Base-by-base conservation (phyloP, 163 green algal genomes). In the Chloromonas sp. region DNA sequence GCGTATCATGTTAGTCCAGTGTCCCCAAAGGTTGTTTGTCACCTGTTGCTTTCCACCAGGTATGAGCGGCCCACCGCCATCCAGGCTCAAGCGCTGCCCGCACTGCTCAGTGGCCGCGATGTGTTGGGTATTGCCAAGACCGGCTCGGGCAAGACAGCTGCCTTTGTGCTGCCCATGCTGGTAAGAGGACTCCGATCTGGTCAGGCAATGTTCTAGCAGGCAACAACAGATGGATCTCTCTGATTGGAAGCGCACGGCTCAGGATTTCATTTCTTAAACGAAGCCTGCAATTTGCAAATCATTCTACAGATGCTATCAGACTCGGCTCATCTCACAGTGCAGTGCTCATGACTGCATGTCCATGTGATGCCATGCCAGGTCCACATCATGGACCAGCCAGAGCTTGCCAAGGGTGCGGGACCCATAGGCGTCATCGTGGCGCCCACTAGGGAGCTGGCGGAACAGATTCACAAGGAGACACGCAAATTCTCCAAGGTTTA, bases 401-500 rank as follows among this genome's bases (percentile, higher is more conserved):
- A 96, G 86, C 86, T 97, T 80, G 74, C 84, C 15, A 93, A 92
- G 71, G 95, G 94, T 0, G 92, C 94, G 79, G 95, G 96, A 0
- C 95, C 96, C 70, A 96, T 98, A 60, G 95, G 82, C 0, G 74
- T 98, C 0, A 87, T 98, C 11, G 84, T 98, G 58, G 94, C 95
- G 0, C 97, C 97, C 13, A 99, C 97, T 0, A 85, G 97, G 0
- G 97, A 99, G 91, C 93, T 99, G 59, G 94, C 96, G 0, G 94
- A 98, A 88, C 97, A 99, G 89, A 99, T 99, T 70, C 93, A 99
- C 90, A 93, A 93, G 83, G 95, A 99, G 86, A 89, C 92, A 1
- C 80, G 92, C 79, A 90, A 90, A 82, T 95, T 94, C 83, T 62
- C 78, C 5, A 91, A 88, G 74, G 84, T 86, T 0, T 94, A 94